phyloP scores from a whole-genome alignment of 306 rosid species.

The Cicer bijugum region DNA sequence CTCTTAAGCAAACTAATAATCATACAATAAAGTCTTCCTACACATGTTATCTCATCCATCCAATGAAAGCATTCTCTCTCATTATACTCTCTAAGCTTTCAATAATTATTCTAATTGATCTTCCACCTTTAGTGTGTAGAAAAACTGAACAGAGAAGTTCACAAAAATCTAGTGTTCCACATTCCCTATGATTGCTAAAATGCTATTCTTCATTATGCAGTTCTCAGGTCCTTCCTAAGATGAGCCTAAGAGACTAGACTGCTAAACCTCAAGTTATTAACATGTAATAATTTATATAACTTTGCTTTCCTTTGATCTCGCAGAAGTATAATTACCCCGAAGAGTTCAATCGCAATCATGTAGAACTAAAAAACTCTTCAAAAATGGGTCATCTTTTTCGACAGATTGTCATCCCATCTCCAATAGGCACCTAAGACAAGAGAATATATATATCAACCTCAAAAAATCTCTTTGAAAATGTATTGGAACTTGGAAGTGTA shows the following conservation, averaged over 20 bases:
- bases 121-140: neutral
- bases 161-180: conserved; percentile 21
- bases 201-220: conserved; percentile 30
- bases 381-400: conserved; percentile 58
- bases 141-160: conserved; percentile 10
- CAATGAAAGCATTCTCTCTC: neutral
- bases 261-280: conserved; percentile 28
- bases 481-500: conserved; percentile 15
- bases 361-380: conserved; percentile 1
- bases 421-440: conserved; percentile 78
- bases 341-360: neutral
- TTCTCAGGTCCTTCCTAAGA: conserved; percentile 25
- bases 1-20: neutral
- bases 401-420: conserved; percentile 96
- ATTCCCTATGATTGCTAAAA: conserved; percentile 15
- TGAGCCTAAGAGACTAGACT: neutral
- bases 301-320: neutral
- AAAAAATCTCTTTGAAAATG: conserved; percentile 23
- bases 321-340: conserved; percentile 22
- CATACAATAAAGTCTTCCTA: neutral
- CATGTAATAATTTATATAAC: neutral
- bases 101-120: conserved; percentile 11
- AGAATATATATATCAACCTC: conserved; percentile 20
- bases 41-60: neutral
- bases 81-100: conserved; percentile 4